These are phyloP conservation scores for Serendipita sp. DNA, from an alignment of 768 basidiomycete genomes.

Conservation along the genomic window DNA sequence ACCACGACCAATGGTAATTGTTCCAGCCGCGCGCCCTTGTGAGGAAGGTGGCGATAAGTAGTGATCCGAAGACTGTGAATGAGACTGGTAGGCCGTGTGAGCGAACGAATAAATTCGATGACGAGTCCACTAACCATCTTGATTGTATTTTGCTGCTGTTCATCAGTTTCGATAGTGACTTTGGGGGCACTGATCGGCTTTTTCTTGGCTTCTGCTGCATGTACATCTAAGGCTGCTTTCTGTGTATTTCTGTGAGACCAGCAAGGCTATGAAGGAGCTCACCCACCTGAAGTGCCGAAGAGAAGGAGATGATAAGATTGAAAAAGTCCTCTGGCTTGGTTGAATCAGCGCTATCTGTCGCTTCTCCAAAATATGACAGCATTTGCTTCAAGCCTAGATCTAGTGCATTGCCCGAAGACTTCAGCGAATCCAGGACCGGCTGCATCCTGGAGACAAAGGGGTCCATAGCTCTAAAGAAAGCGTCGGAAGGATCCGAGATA, in stretches of 20 bases:
- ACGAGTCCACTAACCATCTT: background rate
- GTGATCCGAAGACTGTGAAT: background rate
- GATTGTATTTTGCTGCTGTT: background rate
- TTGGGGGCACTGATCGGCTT: slow-evolving; percentile 16
- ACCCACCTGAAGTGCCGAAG: slow-evolving; percentile 48
- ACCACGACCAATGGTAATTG: slow-evolving; percentile 50
- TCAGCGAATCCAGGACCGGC: slow-evolving; percentile 45
- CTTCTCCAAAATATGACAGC: slow-evolving; percentile 64
- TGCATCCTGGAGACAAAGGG: slow-evolving; percentile 35
- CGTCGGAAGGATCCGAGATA: slow-evolving; percentile 30
- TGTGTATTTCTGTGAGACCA: slow-evolving; percentile 14
- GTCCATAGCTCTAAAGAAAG: slow-evolving; percentile 55
- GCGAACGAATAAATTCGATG: no score
- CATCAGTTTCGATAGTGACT: slow-evolving; percentile 6
- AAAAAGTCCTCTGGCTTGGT: slow-evolving; percentile 76
- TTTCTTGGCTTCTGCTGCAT: slow-evolving; percentile 29
- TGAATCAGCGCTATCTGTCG: slow-evolving; percentile 37
- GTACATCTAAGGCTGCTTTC: slow-evolving; percentile 58
- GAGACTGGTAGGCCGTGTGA: background rate
- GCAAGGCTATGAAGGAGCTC: background rate
- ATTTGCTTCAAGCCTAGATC: slow-evolving; percentile 44
- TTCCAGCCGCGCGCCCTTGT: slow-evolving; percentile 27
- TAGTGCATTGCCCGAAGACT: slow-evolving; percentile 38
- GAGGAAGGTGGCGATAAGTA: slow-evolving; percentile 19
- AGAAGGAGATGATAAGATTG: slow-evolving; percentile 54